These are phyloP conservation scores for Colletotrichum aenigma DNA, from an alignment of 2,329 filamentous ascomycete genomes.

Conservation along the genomic window DNA sequence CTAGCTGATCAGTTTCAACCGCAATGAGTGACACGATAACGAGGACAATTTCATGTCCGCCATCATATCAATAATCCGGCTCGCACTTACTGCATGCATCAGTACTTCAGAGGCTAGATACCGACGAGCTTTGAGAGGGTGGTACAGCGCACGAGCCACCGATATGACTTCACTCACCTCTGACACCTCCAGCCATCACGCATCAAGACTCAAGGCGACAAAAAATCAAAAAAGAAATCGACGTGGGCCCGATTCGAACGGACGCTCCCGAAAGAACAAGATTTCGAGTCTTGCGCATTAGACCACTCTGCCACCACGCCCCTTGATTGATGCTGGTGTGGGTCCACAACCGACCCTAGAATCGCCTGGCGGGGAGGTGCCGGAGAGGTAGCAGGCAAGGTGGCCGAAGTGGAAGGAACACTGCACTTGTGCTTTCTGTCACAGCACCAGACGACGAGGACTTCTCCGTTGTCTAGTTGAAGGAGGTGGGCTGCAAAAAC, in stretches of 20 bases:
- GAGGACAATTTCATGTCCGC: too few relatives aligned
- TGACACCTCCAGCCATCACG: accelerated
- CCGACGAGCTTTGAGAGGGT: accelerated
- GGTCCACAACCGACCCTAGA: background rate
- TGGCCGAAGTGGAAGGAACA: background rate
- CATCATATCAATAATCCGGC: background rate
- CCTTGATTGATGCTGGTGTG: background rate
- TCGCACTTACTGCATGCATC: background rate
- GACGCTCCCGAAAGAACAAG: conserved; percentile 29
- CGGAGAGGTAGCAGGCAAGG: background rate
- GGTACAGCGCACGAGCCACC: background rate
- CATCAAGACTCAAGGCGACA: background rate
- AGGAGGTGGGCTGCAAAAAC: too few relatives aligned
- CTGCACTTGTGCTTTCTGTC: background rate
- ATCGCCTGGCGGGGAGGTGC: background rate
- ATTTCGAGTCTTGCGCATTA: conserved; percentile 29
- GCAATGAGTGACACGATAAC: background rate
- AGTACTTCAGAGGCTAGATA: accelerated
- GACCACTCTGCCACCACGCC: conserved; percentile 22
- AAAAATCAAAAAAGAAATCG: background rate
- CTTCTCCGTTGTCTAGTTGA: too few relatives aligned
- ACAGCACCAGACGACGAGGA: background rate
- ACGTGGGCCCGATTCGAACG: conserved; percentile 30
- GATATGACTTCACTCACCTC: background rate
- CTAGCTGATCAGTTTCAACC: background rate